Evolutionary conservation across 139 green algal genomes (phyloP).

Genomic region (Closterium sp.): DNA sequence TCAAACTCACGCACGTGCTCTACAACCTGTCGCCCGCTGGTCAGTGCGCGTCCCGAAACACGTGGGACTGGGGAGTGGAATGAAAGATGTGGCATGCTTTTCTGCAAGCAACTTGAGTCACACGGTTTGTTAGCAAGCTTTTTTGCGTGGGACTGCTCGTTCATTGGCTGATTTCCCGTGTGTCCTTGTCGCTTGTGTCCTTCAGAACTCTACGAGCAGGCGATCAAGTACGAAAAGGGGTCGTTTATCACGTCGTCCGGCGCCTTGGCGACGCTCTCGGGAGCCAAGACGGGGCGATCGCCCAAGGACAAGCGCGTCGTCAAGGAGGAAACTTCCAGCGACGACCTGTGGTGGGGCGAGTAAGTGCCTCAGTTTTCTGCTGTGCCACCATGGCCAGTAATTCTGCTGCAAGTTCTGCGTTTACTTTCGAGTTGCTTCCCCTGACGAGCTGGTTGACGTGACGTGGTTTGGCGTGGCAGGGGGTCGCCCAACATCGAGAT

Average conservation of each 20-base stretch:
- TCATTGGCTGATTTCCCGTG: neutral
- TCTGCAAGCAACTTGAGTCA: too few relatives aligned
- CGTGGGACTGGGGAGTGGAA: too few relatives aligned
- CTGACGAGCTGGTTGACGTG: neutral
- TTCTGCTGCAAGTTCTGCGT: too few relatives aligned
- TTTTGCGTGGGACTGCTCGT: too few relatives aligned
- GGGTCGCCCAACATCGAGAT: slow-evolving; percentile 67
- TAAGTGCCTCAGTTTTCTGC: slow-evolving; percentile 2
- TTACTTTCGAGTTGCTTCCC: too few relatives aligned
- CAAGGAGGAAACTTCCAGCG: slow-evolving; percentile 58
- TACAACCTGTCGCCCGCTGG: slow-evolving; percentile 44
- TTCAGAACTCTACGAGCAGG: slow-evolving; percentile 44
- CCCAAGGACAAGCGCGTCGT: slow-evolving; percentile 94
- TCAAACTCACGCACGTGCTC: slow-evolving; percentile 45
- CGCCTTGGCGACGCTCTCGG: slow-evolving; percentile 75
- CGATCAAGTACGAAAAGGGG: slow-evolving; percentile 37
- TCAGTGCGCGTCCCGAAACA: neutral
- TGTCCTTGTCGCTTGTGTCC: slow-evolving; percentile 17
- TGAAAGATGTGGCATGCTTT: too few relatives aligned
- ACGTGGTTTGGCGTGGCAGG: slow-evolving; percentile 11
- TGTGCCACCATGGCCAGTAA: neutral
- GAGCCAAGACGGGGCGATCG: slow-evolving; percentile 83
- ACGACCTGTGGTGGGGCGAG: slow-evolving; percentile 51
- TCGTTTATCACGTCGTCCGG: slow-evolving; percentile 62
- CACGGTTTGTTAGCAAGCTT: too few relatives aligned